A percentile compares a stretch with the other conserved stretches of the same genome.
Conservation (phyloP, 495 filamentous ascomycete genomes). For the Schizothecium vesticola region DNA sequence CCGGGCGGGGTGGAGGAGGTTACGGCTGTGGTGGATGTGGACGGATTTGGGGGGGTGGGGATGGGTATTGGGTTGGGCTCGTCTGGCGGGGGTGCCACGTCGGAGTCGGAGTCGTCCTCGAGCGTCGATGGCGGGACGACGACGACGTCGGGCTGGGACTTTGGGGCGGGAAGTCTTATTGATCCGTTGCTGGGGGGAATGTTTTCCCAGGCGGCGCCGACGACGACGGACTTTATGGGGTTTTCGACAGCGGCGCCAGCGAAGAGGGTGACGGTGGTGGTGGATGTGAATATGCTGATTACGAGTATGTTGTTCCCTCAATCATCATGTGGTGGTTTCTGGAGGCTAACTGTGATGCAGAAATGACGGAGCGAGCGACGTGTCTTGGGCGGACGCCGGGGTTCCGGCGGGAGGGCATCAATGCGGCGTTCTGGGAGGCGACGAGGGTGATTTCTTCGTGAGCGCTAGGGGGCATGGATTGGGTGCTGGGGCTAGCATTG, state of each 20-base stretch:
- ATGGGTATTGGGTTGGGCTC: too few species aligned
- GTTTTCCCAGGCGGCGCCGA: not conserved
- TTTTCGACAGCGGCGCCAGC: not conserved
- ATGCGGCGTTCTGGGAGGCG: conserved; percentile 46
- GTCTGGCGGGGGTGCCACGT: too few species aligned
- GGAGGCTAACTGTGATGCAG: conserved; percentile 10
- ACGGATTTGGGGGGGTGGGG: not conserved
- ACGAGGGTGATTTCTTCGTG: conserved; percentile 1
- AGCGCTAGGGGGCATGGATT: not conserved
- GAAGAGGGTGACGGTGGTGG: conserved; percentile 16
- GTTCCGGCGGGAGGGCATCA: conserved; percentile 54
- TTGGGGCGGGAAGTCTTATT: not conserved
- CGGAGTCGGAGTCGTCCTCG: not conserved
- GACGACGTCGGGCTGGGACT: not conserved
- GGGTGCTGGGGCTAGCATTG: not conserved
- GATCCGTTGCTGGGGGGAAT: conserved; percentile 6
- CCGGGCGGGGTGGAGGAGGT: conserved; percentile 48
- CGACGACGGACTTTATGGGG: not conserved
- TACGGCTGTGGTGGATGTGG: conserved; percentile 42
- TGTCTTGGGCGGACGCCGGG: conserved; percentile 62
- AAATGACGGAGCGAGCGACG: conserved; percentile 32
- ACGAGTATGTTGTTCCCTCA: conserved; percentile 16
- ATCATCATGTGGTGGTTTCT: not conserved
- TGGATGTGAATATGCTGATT: conserved; percentile 26
- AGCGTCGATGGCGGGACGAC: not conserved